Percentiles rank a stretch among this genome's conserved stretches.
Conservation (phyloP, 495 filamentous ascomycete species). For the Aspergillus bridgeri region DNA sequence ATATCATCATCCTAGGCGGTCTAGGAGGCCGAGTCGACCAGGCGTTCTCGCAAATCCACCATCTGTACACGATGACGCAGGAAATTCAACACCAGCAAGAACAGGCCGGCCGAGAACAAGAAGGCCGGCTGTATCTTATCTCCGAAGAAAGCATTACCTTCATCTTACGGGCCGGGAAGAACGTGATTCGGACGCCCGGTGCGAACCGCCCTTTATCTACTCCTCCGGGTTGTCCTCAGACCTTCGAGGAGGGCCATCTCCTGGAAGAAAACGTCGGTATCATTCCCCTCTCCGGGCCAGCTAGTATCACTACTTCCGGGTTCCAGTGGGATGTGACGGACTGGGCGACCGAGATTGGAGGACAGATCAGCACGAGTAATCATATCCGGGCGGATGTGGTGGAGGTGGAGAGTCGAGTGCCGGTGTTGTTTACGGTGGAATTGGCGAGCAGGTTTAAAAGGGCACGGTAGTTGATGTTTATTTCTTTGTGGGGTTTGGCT, state of each 20-base stretch:
- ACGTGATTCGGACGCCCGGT: conserved; percentile 62
- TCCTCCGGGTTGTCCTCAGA: background rate
- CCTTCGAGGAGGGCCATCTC: conserved; percentile 15
- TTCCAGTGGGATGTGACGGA: conserved; percentile 85
- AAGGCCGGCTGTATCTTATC: conserved; percentile 61
- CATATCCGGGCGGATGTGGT: conserved; percentile 61
- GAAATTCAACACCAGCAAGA: conserved; percentile 10
- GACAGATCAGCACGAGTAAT: conserved; percentile 89
- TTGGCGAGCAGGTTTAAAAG: conserved; percentile 47
- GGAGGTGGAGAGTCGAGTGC: conserved; percentile 59
- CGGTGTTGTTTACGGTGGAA: conserved; percentile 85
- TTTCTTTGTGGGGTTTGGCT: background rate
- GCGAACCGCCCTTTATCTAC: background rate
- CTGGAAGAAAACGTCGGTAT: conserved; percentile 75
- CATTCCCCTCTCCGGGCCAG: conserved; percentile 71
- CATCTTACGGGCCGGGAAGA: conserved; percentile 64
- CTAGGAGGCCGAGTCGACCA: conserved; percentile 91
- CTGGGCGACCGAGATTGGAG: conserved; percentile 80
- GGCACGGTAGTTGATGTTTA: conserved; percentile 6
- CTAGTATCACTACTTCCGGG: conserved; percentile 70
- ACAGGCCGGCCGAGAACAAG: background rate
- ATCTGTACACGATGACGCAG: conserved; percentile 53
- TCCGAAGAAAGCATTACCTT: conserved; percentile 78
- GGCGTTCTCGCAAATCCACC: conserved; percentile 80
- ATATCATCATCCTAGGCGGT: conserved; percentile 73